Conservation (phyloP, 495 filamentous ascomycete species). For the Parathielavia appendiculata region DNA sequence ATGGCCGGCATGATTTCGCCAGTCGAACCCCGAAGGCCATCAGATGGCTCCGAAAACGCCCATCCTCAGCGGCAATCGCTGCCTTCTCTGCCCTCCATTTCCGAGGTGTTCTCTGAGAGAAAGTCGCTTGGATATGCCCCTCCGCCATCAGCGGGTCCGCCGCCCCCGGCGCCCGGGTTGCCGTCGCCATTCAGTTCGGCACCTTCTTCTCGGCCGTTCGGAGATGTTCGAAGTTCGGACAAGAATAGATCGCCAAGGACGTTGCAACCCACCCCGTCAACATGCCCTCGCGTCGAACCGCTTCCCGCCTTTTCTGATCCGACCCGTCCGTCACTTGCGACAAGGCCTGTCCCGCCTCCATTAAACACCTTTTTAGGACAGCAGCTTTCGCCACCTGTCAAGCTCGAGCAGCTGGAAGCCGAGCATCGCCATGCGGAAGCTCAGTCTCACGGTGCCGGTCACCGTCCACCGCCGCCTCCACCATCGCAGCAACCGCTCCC, state of each 20-base stretch:
- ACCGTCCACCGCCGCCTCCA: constrained; percentile 23
- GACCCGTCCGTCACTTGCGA: constrained; percentile 25
- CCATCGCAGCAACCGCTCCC: constrained; percentile 25
- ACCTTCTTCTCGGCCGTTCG: constrained; percentile 25
- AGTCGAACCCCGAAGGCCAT: constrained; percentile 39
- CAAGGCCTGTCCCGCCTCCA: constrained; percentile 31
- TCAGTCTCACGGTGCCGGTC: constrained; percentile 24
- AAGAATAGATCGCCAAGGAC: constrained; percentile 35
- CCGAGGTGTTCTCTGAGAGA: constrained; percentile 42
- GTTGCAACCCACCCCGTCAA: constrained; percentile 27
- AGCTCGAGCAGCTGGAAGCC: constrained; percentile 27
- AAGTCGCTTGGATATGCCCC: constrained; percentile 34
- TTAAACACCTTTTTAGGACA: constrained; percentile 29
- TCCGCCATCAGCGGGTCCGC: constrained; percentile 30
- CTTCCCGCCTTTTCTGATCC: constrained; percentile 35
- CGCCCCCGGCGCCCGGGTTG: constrained; percentile 24
- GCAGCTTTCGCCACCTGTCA: constrained; percentile 31
- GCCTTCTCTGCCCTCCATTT: constrained; percentile 46
- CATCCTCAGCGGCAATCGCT: constrained; percentile 44
- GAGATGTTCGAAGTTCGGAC: constrained; percentile 24
- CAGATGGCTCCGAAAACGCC: constrained; percentile 36
- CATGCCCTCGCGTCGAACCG: constrained; percentile 28
- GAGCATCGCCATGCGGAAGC: constrained; percentile 28
- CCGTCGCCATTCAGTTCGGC: constrained; percentile 34
- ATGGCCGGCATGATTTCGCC: constrained; percentile 45